phyloP scores from a whole-genome alignment of 2,329 filamentous ascomycete genomes.

The Colletotrichum tanaceti region DNA sequence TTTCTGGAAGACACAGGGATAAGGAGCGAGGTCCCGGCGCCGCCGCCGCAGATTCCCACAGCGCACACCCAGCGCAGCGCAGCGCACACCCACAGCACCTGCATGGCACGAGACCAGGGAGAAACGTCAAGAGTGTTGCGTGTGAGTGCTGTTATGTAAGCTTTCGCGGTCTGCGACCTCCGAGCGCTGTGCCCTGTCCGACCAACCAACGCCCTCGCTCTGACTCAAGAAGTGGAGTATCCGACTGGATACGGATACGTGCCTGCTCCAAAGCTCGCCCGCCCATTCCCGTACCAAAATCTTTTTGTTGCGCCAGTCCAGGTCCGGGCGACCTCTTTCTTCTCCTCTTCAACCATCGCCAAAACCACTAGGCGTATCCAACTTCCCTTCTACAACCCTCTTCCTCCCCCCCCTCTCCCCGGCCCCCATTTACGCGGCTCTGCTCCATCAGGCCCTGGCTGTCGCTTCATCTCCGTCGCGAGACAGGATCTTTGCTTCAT shows the following conservation, averaged over 20 bases:
- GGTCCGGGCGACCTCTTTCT: conserved; percentile 29
- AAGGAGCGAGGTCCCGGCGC: conserved; percentile 8
- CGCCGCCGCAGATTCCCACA: neutral
- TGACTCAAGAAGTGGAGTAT: neutral
- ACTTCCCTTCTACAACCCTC: conserved; percentile 6
- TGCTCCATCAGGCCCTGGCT: conserved; percentile 35
- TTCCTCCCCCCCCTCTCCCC: neutral
- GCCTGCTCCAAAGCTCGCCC: conserved; percentile 3
- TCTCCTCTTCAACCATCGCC: conserved; percentile 34
- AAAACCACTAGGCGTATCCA: conserved; percentile 36
- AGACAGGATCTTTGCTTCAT: conserved; percentile 17
- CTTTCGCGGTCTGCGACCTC: neutral
- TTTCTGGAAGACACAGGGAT: conserved; percentile 13
- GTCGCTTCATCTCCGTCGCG: conserved; percentile 14
- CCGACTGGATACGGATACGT: conserved; percentile 4
- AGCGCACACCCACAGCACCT: too few relatives aligned
- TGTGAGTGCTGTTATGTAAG: conserved; percentile 8
- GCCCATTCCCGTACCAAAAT: conserved; percentile 33
- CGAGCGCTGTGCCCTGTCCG: neutral
- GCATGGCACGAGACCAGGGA: neutral
- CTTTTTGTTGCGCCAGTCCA: conserved; percentile 37
- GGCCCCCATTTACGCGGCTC: conserved; percentile 8
- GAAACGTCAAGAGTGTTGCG: neutral
- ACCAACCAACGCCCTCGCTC: conserved; percentile 16
- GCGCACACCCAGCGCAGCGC: too few relatives aligned